Base-by-base conservation (phyloP, 2,329 filamentous ascomycete genomes). In the Zarea fungicola region DNA sequence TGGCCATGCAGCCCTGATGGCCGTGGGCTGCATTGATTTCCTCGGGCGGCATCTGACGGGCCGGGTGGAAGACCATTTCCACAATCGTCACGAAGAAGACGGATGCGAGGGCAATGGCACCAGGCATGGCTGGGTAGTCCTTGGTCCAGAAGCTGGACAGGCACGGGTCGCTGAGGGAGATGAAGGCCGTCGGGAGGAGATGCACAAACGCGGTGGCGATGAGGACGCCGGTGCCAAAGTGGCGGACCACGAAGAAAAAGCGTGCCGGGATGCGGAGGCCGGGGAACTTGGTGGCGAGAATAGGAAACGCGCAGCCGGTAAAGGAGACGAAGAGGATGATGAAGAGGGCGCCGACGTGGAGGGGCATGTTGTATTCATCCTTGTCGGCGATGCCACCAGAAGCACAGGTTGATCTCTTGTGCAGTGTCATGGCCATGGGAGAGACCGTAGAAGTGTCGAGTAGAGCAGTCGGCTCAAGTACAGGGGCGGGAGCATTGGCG, bases 141-240 rank as follows among this genome's bases (percentile, higher is more conserved):
- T 82, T 59, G 59, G 80, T 90, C 81, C 89, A 95, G 62, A 90
- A 87, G 47, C 74, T 70, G 11, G 85, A 84, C 1, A 95, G 78
- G 60, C 83, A 87, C 10, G 80, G 81, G 56, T 85, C 72, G 34
- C 74, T 81, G 10, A 85, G 71, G 7, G 80, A 81, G 46, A 71
- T 62, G 55, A 87, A 87, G 5, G 83, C 83, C 3, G 79, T 85
- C 37, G 80, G 83, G 8, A 85, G 75, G 26, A 85, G 71, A 69
- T 91, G 87, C 25, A 91, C 86, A 59, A 93, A 92, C 45, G 88
- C 87, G 1, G 87, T 92, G 22, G 88, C 80, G 37, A 83, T 75
- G 26, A 79, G 73, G 18, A 93, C 88, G 50, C 87, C 87, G 8
- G 87, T 92, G 57, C 87, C 85, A 57, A 89, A 88, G 71, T 89